A percentile compares a stretch with the other conserved stretches of the same genome.
These are phyloP conservation scores for Diospyros kaki DNA, from an alignment of 148 eudicot species.

Conservation along the genomic window DNA sequence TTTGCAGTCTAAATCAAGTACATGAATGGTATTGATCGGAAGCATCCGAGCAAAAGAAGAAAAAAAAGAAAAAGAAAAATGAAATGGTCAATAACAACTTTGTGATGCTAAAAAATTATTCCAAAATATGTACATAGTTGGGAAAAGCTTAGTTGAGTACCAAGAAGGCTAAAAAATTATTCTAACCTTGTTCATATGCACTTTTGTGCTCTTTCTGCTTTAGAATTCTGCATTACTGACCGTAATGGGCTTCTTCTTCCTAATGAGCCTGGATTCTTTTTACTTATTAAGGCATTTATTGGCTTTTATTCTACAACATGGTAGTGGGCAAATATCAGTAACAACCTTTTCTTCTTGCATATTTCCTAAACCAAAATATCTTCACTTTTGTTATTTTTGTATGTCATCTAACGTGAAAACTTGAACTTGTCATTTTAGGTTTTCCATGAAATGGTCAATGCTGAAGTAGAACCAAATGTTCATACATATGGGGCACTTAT, in stretches of 20 bases:
- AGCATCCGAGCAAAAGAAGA: too few species aligned
- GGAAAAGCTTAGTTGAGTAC: too few species aligned
- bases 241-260: too few species aligned
- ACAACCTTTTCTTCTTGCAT: not conserved
- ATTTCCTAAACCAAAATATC: not conserved
- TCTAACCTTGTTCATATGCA: not conserved
- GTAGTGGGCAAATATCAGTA: not conserved
- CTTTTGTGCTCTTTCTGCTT: not conserved
- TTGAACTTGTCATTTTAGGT: conserved; percentile 42
- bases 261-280: conserved; percentile 1
- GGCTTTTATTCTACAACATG: not conserved
- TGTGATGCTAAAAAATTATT: too few species aligned
- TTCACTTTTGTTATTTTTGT: not conserved
- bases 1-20: too few species aligned
- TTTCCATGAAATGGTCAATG: conserved; percentile 90
- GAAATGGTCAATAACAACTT: too few species aligned
- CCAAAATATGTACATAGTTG: too few species aligned
- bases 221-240: not conserved
- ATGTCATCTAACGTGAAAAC: not conserved
- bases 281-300: not conserved
- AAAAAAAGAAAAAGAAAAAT: too few species aligned
- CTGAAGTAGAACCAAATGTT: conserved; percentile 80
- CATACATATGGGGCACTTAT: conserved; percentile 96
- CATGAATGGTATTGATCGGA: too few species aligned
- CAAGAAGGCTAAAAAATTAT: not conserved